These are phyloP conservation scores for Nothopassalora personata DNA, from an alignment of 2,329 filamentous ascomycete genomes.

Conservation along the genomic window DNA sequence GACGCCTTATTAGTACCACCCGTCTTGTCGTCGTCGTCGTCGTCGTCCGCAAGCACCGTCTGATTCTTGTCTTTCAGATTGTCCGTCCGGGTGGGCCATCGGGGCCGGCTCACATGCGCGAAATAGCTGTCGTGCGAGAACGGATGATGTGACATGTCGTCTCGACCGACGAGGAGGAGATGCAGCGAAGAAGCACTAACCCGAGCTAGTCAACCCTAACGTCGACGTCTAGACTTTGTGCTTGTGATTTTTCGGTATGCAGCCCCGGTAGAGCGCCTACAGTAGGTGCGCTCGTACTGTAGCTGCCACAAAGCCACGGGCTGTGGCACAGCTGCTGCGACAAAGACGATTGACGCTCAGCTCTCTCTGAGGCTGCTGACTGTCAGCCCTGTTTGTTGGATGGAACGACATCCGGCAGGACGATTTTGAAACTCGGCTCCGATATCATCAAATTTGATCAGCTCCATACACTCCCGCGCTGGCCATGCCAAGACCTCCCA, in stretches of 20 bases:
- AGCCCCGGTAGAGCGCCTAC: too few relatives aligned
- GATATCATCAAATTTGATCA: slow-evolving; percentile 1
- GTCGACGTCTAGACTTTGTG: not conserved
- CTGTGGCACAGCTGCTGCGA: too few relatives aligned
- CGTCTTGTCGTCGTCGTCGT: not conserved
- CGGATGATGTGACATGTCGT: not conserved
- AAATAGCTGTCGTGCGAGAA: not conserved
- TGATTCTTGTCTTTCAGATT: not conserved
- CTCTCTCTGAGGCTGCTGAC: not conserved
- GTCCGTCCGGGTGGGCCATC: not conserved
- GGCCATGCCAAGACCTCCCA: slow-evolving; percentile 15
- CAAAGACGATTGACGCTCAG: not conserved
- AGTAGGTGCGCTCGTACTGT: too few relatives aligned
- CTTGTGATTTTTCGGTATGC: not conserved
- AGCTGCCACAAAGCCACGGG: too few relatives aligned
- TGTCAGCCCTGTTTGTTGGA: not conserved
- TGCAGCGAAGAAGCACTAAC: not conserved
- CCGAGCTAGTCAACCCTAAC: not conserved
- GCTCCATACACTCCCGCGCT: slow-evolving; percentile 14
- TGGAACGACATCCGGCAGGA: not conserved
- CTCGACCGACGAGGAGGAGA: not conserved
- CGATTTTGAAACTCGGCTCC: not conserved
- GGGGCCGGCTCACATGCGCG: not conserved
- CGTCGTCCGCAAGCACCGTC: not conserved
- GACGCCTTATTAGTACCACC: too few relatives aligned